phyloP scores from a whole-genome alignment of 2,329 filamentous ascomycete genomes.

The Apiospora kogelbergensis region DNA sequence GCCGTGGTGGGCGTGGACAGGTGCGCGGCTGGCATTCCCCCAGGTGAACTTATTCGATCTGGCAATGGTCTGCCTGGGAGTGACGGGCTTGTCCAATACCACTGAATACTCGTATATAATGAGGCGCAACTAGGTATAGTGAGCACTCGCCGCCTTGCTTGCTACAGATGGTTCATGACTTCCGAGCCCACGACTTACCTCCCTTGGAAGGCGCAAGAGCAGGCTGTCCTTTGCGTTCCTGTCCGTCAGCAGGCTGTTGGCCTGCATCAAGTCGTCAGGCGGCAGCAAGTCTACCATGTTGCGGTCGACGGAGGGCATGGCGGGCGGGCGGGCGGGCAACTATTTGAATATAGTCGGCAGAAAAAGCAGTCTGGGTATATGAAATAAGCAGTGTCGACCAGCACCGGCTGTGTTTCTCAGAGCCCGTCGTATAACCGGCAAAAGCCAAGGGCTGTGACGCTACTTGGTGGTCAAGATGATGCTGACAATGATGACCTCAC shows the following conservation, averaged over 20 bases:
- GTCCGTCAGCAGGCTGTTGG: background rate
- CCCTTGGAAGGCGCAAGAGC: background rate
- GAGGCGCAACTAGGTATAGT: conserved; percentile 11
- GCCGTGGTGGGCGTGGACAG: conserved; percentile 5
- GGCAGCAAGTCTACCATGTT: background rate
- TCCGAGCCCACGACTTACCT: background rate
- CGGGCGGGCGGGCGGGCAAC: background rate
- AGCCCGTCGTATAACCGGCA: background rate
- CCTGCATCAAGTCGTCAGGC: background rate
- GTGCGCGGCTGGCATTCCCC: conserved; percentile 1
- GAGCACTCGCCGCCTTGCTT: background rate
- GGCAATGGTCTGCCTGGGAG: conserved; percentile 9
- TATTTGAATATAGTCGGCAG: background rate
- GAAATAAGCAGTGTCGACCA: background rate
- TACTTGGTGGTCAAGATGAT: background rate
- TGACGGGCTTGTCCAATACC: conserved; percentile 8
- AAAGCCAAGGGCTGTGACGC: background rate
- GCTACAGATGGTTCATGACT: background rate
- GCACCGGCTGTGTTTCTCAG: background rate
- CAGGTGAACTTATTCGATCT: conserved; percentile 15
- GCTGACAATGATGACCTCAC: background rate
- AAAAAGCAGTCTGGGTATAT: background rate
- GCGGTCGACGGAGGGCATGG: background rate
- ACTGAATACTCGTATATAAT: conserved; percentile 14
- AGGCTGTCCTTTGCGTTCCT: background rate